A percentile compares a stretch with the other conserved stretches of the same genome.
phyloP scores from a whole-genome alignment of 2,329 filamentous ascomycete genomes.

The Colletotrichum chrysophilum region DNA sequence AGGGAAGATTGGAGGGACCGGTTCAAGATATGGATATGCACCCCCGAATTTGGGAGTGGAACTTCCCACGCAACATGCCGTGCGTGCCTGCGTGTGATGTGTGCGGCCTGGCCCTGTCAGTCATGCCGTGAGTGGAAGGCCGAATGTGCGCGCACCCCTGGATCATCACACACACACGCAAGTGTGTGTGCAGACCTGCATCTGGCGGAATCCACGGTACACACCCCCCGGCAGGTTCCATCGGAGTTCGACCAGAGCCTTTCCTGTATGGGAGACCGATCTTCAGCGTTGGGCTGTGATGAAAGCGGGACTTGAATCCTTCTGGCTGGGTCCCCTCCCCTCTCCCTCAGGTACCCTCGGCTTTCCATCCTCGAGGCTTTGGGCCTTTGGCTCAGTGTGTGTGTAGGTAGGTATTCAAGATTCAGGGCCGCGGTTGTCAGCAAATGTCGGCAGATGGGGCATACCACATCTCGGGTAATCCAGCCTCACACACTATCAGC shows the following conservation, averaged over 20 bases:
- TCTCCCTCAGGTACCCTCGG: neutral
- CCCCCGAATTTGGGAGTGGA: neutral
- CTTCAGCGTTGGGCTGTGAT: neutral
- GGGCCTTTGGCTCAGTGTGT: neutral
- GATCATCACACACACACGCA: neutral
- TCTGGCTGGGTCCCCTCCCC: neutral
- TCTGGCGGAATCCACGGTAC: neutral
- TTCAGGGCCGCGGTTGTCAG: neutral
- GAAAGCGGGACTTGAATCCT: neutral
- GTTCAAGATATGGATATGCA: constrained; percentile 20
- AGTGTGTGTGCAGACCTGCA: neutral
- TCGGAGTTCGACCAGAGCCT: neutral
- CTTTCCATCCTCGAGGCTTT: neutral
- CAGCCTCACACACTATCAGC: neutral
- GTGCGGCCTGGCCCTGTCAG: neutral
- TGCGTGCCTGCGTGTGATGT: neutral
- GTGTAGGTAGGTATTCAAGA: neutral
- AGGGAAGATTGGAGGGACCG: neutral
- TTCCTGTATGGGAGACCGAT: constrained; percentile 2
- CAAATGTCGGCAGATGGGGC: constrained; percentile 15
- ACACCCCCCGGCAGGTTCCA: neutral
- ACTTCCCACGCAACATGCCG: neutral
- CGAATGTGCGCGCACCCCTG: neutral
- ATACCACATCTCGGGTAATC: constrained; percentile 5
- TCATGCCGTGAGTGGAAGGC: neutral